Conservation (phyloP, 352 stramenopile species). For the Saprolegnia diclina region DNA sequence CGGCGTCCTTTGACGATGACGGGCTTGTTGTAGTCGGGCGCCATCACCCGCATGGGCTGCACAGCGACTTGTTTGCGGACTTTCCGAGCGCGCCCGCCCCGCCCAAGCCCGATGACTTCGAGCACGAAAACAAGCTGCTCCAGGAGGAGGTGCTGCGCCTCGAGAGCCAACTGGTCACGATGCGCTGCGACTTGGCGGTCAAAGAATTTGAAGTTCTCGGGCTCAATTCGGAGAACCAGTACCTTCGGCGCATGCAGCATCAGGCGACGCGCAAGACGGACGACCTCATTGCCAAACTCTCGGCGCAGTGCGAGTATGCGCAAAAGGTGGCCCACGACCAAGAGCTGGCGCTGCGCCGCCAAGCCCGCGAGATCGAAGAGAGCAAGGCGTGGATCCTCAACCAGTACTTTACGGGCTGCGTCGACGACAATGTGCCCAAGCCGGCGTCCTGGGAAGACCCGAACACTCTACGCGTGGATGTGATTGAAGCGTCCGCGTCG, state of each 20-base stretch:
- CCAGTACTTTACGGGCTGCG: constrained; percentile 14
- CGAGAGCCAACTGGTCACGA: constrained; percentile 15
- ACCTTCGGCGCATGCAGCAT: not conserved
- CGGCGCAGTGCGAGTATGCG: not conserved
- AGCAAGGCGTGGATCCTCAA: constrained; percentile 21
- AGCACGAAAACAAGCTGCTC: constrained; percentile 17
- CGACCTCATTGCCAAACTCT: not conserved
- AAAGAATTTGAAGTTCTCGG: constrained; percentile 20
- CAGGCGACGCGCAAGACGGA: not conserved
- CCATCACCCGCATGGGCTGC: not conserved
- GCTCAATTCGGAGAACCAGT: constrained; percentile 11
- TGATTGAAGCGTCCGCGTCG: constrained; percentile 8
- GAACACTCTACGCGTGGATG: not conserved
- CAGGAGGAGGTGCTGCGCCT: constrained; percentile 12
- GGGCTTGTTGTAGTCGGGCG: not conserved
- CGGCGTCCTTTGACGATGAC: not conserved
- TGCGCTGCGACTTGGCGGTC: constrained; percentile 8
- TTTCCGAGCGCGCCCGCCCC: not conserved
- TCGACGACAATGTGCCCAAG: constrained; percentile 11
- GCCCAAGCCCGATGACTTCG: constrained; percentile 7
- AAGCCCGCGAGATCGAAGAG: constrained; percentile 19
- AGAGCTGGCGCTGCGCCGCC: not conserved
- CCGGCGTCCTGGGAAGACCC: not conserved
- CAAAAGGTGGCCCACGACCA: not conserved
- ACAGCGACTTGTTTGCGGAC: not conserved